These are phyloP conservation scores for Sugiyamaella qingdaonensis DNA, from an alignment of 805 yeast genomes.

Conservation along the genomic window DNA sequence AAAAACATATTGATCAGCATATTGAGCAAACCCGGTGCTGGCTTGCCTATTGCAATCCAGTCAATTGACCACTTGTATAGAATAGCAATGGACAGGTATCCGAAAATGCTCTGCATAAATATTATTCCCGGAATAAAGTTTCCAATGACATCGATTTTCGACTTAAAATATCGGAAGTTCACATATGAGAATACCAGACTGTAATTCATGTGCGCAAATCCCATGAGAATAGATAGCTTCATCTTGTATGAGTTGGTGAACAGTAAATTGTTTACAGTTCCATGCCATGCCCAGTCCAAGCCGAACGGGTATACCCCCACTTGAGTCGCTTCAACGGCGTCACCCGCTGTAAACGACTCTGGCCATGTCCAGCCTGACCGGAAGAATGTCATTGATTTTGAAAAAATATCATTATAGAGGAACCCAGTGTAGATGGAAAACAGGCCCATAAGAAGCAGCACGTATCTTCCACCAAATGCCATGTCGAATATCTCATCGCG, in stretches of 20 bases:
- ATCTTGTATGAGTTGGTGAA: constrained; percentile 95
- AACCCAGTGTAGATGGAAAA: constrained; percentile 95
- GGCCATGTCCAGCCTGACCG: constrained; percentile 94
- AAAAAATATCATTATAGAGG: constrained; percentile 88
- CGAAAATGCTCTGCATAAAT: constrained; percentile 96
- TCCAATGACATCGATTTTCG: constrained; percentile 78
- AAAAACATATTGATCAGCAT: constrained; percentile 96
- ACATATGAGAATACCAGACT: constrained; percentile 78
- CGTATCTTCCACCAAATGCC: constrained; percentile 93
- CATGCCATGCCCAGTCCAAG: constrained; percentile 95
- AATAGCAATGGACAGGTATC: constrained; percentile 80
- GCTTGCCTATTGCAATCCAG: constrained; percentile 73
- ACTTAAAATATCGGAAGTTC: constrained; percentile 66
- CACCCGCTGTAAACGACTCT: constrained; percentile 57
- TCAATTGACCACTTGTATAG: constrained; percentile 92
- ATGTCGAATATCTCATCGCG: constrained; percentile 92
- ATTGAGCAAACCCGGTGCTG: constrained; percentile 90
- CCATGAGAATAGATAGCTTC: constrained; percentile 94
- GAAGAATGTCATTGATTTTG: constrained; percentile 84
- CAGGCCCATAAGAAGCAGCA: constrained; percentile 86
- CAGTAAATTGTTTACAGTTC: constrained; percentile 83
- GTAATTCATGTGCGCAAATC: constrained; percentile 91
- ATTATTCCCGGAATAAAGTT: constrained; percentile 90
- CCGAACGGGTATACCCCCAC: constrained; percentile 79
- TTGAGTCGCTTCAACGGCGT: constrained; percentile 58